Conservation (phyloP, 2,329 filamentous ascomycete genomes). For the Aspergillus flavus region DNA sequence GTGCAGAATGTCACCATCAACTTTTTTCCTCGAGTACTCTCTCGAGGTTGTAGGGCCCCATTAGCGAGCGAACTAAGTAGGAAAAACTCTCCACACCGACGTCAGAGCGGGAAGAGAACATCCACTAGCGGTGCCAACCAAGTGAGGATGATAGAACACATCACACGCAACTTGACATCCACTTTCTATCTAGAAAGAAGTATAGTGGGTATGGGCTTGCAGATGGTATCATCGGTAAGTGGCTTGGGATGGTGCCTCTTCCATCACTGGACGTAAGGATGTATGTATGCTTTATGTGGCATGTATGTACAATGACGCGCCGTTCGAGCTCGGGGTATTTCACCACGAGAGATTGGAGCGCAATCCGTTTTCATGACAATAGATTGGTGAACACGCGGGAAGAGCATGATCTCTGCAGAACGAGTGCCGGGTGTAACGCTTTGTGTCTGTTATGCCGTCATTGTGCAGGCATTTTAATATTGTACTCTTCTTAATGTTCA, state of each 20-base stretch:
- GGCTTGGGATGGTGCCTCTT: neutral
- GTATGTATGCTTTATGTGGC: neutral
- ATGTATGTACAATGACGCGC: constrained; percentile 5
- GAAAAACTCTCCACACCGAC: neutral
- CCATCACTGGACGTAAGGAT: neutral
- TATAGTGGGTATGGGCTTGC: neutral
- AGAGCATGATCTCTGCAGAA: constrained; percentile 12
- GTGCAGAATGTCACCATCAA: neutral
- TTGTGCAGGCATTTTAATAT: neutral
- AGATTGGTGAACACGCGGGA: constrained; percentile 3
- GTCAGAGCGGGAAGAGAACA: constrained; percentile 2
- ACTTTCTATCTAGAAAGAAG: neutral
- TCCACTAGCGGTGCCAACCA: neutral
- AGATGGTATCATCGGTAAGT: neutral
- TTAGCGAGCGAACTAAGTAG: neutral
- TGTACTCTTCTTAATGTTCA: neutral
- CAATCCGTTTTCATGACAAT: neutral
- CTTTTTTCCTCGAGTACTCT: neutral
- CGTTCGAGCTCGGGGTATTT: neutral
- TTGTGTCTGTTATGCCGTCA: constrained; percentile 6
- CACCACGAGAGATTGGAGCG: neutral
- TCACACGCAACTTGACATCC: constrained; percentile 2
- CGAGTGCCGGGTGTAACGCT: neutral
- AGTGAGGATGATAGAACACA: neutral
- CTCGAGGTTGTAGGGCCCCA: neutral